phyloP scores from a whole-genome alignment of 768 basidiomycete genomes.

The Podaxis sp. region DNA sequence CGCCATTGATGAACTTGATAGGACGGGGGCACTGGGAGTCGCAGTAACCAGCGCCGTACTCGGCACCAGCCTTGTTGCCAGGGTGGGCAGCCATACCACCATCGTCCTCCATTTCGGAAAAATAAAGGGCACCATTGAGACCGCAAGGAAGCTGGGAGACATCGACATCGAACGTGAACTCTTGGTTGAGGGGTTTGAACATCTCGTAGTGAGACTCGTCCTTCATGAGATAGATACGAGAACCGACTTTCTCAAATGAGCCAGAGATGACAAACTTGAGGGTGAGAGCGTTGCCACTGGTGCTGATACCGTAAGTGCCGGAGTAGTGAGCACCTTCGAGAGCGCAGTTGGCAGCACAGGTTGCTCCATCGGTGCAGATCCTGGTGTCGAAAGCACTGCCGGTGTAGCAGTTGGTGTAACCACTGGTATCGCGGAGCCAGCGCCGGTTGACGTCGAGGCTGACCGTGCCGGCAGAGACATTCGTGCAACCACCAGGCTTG shows the following conservation, averaged over 20 bases:
- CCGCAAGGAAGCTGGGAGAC: slow-evolving; percentile 19
- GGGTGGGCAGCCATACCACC: slow-evolving; percentile 16
- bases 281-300: slow-evolving; percentile 31
- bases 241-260: slow-evolving; percentile 16
- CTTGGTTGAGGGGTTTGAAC: slow-evolving; percentile 19
- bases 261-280: slow-evolving; percentile 32
- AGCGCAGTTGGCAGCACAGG: slow-evolving; percentile 31
- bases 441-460: slow-evolving; percentile 44
- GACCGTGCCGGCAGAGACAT: slow-evolving; percentile 19
- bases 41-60: slow-evolving; percentile 21
- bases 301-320: slow-evolving; percentile 24
- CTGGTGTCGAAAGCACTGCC: slow-evolving; percentile 22
- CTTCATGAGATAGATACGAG: slow-evolving; percentile 18
- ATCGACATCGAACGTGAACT: slow-evolving; percentile 20
- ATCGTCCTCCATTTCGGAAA: slow-evolving; percentile 18
- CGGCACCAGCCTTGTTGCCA: slow-evolving; percentile 19
- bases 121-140: slow-evolving; percentile 19
- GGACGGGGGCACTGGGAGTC: slow-evolving; percentile 20
- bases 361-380: slow-evolving; percentile 33
- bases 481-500: slow-evolving; percentile 25
- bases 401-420: slow-evolving; percentile 28
- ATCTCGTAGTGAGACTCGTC: slow-evolving; percentile 17
- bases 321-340: slow-evolving; percentile 31
- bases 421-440: slow-evolving; percentile 27
- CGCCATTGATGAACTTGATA: slow-evolving; percentile 19